phyloP scores from a whole-genome alignment of 2,329 filamentous ascomycete genomes.

The Penicillium sp. region DNA sequence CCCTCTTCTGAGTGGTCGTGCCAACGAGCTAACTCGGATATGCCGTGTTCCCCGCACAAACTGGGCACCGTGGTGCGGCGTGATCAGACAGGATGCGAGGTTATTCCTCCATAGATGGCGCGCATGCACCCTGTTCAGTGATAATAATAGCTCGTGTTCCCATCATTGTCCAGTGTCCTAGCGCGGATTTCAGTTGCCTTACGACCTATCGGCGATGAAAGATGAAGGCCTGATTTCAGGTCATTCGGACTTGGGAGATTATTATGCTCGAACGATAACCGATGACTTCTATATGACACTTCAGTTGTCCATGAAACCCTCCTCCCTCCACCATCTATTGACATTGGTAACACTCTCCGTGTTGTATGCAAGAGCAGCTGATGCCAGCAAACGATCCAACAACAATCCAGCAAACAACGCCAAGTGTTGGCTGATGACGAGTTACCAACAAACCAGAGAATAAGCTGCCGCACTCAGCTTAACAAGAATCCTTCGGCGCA shows the following conservation, averaged over 20 bases:
- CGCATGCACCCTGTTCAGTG: background rate
- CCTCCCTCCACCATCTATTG: background rate
- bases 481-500: background rate
- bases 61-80: background rate
- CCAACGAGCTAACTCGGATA: constrained; percentile 15
- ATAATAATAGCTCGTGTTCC: constrained; percentile 3
- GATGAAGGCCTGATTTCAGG: background rate
- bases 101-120: constrained; percentile 1
- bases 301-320: no score
- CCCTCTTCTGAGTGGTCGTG: constrained; percentile 6
- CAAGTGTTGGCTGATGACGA: constrained; percentile 6
- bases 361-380: background rate
- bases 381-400: background rate
- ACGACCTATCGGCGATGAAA: background rate
- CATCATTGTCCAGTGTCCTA: background rate
- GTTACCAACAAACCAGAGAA: constrained; percentile 1
- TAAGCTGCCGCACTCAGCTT: background rate
- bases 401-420: background rate
- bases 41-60: constrained; percentile 17
- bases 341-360: background rate
- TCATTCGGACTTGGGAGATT: background rate
- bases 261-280: background rate
- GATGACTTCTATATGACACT: background rate
- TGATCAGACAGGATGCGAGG: constrained; percentile 7
- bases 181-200: constrained; percentile 5